Conservation (phyloP, 805 yeast species). For the Isabelozyma rhagii region DNA sequence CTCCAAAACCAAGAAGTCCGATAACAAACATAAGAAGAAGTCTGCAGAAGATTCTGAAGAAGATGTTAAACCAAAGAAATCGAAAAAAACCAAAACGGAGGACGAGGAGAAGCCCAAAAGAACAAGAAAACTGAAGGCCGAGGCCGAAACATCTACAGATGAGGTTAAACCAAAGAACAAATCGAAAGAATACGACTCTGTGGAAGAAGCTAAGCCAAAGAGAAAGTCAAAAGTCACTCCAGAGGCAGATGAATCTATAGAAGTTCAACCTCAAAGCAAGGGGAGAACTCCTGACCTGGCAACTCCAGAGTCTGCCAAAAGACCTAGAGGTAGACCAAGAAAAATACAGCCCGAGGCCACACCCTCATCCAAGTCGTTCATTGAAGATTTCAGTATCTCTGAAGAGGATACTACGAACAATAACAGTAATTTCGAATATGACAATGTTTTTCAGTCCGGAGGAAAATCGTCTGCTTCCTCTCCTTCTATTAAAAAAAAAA, state of each 20-base stretch:
- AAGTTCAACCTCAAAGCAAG: not conserved
- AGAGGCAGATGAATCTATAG: not conserved
- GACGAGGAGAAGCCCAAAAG: slow-evolving; percentile 1
- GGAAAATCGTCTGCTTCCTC: not conserved
- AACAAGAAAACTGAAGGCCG: not conserved
- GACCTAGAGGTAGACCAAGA: slow-evolving; percentile 3
- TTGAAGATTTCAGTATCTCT: not conserved
- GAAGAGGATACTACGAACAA: slow-evolving; percentile 2
- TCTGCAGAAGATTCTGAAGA: not conserved
- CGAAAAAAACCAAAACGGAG: slow-evolving; percentile 1
- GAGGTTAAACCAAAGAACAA: not conserved
- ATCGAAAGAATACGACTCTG: not conserved
- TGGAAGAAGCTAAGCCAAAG: slow-evolving; percentile 2
- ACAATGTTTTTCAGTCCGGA: slow-evolving; percentile 36
- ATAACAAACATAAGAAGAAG: not conserved
- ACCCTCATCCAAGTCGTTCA: not conserved
- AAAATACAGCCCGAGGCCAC: slow-evolving; percentile 4
- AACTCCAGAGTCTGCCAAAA: slow-evolving; percentile 1
- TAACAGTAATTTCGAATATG: slow-evolving; percentile 20
- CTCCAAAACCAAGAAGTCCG: not conserved
- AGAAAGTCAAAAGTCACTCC: not conserved
- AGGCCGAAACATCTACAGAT: not conserved
- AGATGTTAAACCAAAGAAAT: not conserved
- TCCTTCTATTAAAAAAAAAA: slow-evolving; percentile 1
- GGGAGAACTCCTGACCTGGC: not conserved